These are phyloP conservation scores for Debaryomyces nepalensis DNA, from an alignment of 1,139 yeast genomes.

Conservation along the genomic window DNA sequence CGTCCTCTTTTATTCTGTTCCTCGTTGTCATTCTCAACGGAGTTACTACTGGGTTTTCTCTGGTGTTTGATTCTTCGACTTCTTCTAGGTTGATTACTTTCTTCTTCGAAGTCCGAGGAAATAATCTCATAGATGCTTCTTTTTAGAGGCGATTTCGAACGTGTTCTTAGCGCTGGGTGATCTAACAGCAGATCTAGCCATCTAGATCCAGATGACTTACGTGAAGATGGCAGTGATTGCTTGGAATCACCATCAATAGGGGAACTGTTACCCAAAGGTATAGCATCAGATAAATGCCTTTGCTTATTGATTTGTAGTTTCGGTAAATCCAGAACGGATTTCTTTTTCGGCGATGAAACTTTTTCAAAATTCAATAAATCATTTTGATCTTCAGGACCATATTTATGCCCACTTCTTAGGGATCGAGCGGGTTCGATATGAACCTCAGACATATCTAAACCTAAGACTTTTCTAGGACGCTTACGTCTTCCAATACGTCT, in stretches of 20 bases:
- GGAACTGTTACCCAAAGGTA: constrained; percentile 1
- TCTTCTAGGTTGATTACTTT: constrained; percentile 15
- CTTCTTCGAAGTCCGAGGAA: constrained; percentile 27
- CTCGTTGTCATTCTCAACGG: constrained; percentile 1
- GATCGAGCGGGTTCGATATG: constrained; percentile 26
- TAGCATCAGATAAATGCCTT: not conserved
- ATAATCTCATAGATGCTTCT: constrained; percentile 35
- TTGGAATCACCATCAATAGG: constrained; percentile 9
- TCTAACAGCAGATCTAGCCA: constrained; percentile 20
- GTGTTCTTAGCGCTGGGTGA: constrained; percentile 43
- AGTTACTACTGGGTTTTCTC: not conserved
- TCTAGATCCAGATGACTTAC: constrained; percentile 13
- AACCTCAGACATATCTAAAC: constrained; percentile 28
- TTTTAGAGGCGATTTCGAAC: constrained; percentile 50
- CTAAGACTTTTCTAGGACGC: constrained; percentile 20
- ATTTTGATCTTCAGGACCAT: constrained; percentile 18
- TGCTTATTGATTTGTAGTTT: constrained; percentile 8
- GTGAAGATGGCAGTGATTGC: constrained; percentile 14
- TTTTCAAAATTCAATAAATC: not conserved
- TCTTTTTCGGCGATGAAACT: constrained; percentile 4
- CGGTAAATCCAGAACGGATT: not conserved
- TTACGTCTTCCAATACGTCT: not conserved
- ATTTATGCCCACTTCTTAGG: constrained; percentile 29
- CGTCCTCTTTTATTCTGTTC: constrained; percentile 19
- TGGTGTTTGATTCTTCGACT: constrained; percentile 13